Percentiles rank a stretch among this genome's conserved stretches.
These are phyloP conservation scores for Tardiomyces digboiensis DNA, from an alignment of 1,139 yeast species.

Conservation along the genomic window DNA sequence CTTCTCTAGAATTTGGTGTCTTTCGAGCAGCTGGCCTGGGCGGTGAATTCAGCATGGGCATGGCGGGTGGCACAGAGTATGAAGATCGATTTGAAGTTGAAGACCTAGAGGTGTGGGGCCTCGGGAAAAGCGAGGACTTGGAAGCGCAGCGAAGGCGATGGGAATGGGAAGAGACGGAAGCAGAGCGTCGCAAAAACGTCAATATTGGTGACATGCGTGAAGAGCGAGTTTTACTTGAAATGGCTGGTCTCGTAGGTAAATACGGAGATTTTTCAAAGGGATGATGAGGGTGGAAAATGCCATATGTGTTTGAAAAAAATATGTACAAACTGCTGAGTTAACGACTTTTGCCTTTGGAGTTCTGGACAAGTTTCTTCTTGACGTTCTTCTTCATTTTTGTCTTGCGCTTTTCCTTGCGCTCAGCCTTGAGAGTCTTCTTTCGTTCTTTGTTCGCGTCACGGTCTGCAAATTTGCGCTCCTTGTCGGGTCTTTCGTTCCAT, in stretches of 20 bases:
- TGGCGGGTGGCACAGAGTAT: conserved; percentile 30
- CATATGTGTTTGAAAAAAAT: conserved; percentile 2
- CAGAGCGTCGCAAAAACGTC: conserved; percentile 63
- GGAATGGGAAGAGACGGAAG: conserved; percentile 92
- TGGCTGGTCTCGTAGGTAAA: conserved; percentile 86
- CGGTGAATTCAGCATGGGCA: conserved; percentile 35
- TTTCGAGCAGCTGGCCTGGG: conserved; percentile 61
- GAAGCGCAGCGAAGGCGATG: conserved; percentile 68
- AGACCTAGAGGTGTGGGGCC: conserved; percentile 87
- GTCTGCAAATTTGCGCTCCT: conserved; percentile 64
- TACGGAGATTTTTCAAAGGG: conserved; percentile 2
- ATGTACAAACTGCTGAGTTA: conserved; percentile 8
- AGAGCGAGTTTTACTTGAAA: conserved; percentile 75
- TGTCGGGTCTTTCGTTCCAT: conserved; percentile 39
- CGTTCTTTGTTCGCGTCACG: conserved; percentile 78
- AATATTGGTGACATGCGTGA: conserved; percentile 62
- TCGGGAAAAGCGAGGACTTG: conserved; percentile 68
- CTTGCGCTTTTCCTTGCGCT: conserved; percentile 79
- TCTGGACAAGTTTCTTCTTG: conserved; percentile 46
- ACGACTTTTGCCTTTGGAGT: conserved; percentile 14
- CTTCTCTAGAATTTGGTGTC: conserved; percentile 68
- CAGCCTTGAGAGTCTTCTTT: conserved; percentile 75
- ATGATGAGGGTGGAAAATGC: too few relatives aligned
- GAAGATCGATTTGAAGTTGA: conserved; percentile 67
- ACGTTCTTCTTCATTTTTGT: conserved; percentile 87